These are phyloP conservation scores for Lactifluus hygrophoroides DNA, from an alignment of 768 basidiomycete species.

Conservation along the genomic window DNA sequence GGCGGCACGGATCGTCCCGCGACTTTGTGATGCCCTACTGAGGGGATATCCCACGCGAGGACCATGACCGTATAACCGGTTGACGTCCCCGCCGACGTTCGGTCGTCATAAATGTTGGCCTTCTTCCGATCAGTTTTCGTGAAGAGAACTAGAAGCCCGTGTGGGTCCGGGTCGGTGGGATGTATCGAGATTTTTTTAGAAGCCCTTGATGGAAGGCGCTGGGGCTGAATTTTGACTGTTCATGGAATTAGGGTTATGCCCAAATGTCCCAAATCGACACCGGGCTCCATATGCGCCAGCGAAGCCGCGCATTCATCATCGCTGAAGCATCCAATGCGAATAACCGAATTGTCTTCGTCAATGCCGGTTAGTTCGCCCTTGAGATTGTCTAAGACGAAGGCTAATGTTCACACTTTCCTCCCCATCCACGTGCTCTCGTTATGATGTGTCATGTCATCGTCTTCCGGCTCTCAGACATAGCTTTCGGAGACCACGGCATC, in stretches of 20 bases:
- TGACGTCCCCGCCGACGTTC: background rate
- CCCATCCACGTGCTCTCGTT: background rate
- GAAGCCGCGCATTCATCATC: constrained; percentile 68
- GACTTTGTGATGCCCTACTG: too few species aligned
- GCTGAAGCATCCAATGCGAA: constrained; percentile 48
- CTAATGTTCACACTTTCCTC: background rate
- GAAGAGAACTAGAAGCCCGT: background rate
- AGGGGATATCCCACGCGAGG: too few species aligned
- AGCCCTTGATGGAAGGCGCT: background rate
- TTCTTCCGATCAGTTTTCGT: constrained; percentile 3
- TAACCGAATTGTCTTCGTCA: constrained; percentile 65
- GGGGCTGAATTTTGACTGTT: background rate
- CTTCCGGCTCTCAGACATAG: constrained; percentile 44
- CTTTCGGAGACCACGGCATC: constrained; percentile 73
- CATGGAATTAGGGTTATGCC: constrained; percentile 52
- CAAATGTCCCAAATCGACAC: constrained; percentile 55
- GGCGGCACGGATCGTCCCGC: background rate
- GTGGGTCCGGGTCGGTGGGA: background rate
- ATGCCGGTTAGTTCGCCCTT: constrained; percentile 42
- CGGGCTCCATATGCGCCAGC: constrained; percentile 72
- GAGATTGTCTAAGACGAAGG: background rate
- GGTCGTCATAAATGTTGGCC: background rate
- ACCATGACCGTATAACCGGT: background rate
- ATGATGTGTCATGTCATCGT: background rate
- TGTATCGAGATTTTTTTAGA: background rate